These are phyloP conservation scores for Malus hybrid DNA, from an alignment of 331 rosid genomes.

Conservation along the genomic window DNA sequence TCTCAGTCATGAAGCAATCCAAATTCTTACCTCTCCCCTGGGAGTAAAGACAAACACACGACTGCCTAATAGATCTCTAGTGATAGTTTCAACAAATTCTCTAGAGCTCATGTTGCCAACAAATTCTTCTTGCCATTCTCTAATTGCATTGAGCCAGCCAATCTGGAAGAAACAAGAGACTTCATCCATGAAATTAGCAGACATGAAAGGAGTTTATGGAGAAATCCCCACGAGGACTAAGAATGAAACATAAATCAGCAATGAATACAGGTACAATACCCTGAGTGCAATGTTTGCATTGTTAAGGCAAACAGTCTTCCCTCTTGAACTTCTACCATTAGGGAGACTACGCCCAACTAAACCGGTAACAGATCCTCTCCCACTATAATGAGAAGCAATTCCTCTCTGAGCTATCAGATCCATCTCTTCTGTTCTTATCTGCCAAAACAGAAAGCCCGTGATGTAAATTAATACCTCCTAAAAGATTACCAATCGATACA, in stretches of 20 bases:
- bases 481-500: background rate
- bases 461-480: background rate
- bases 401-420: constrained; percentile 97
- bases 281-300: constrained; percentile 97
- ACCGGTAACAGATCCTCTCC: constrained; percentile 58
- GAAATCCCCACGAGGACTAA: constrained; percentile 21
- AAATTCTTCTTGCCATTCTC: constrained; percentile 99
- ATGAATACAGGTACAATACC: constrained; percentile 37
- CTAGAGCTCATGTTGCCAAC: constrained; percentile 99
- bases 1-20: background rate
- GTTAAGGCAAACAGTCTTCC: constrained; percentile 79
- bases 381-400: constrained; percentile 95
- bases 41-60: constrained; percentile 98
- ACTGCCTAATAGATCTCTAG: constrained; percentile 92
- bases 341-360: constrained; percentile 65
- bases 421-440: constrained; percentile 98
- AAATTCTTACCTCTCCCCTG: constrained; percentile 77
- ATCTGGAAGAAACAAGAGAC: constrained; percentile 53
- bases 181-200: constrained; percentile 30
- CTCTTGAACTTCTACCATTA: constrained; percentile 61
- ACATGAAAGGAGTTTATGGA: constrained; percentile 5
- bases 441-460: constrained; percentile 18
- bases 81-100: constrained; percentile 92
- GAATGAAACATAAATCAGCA: constrained; percentile 6
- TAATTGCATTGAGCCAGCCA: constrained; percentile 98